phyloP scores from a whole-genome alignment of 441 rosid species.

The Erodium texanum region DNA sequence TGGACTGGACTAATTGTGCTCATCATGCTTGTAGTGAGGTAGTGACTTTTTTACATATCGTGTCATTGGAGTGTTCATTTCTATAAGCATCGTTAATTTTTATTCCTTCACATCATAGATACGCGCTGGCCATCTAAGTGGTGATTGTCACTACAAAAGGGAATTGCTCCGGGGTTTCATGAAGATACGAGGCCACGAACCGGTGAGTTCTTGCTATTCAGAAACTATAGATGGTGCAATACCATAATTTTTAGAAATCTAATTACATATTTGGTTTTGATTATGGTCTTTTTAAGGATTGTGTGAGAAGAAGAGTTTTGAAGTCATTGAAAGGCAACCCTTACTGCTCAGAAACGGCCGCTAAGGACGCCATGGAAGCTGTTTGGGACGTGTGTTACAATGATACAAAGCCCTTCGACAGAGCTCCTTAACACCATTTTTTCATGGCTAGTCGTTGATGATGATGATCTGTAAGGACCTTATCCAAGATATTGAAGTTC shows the following conservation, averaged over 20 bases:
- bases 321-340: slow-evolving; percentile 58
- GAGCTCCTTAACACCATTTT: slow-evolving; percentile 64
- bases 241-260: background rate
- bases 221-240: background rate
- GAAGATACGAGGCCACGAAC: slow-evolving; percentile 80
- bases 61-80: slow-evolving; percentile 10
- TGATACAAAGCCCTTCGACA: slow-evolving; percentile 84
- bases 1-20: slow-evolving; percentile 84
- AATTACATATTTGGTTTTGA: slow-evolving; percentile 8
- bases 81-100: background rate
- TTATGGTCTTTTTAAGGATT: slow-evolving; percentile 44
- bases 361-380: slow-evolving; percentile 85
- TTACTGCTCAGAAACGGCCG: slow-evolving; percentile 67
- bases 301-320: slow-evolving; percentile 82
- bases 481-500: background rate
- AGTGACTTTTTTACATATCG: background rate
- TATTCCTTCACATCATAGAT: slow-evolving; percentile 35
- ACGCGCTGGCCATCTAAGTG: slow-evolving; percentile 82
- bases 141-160: slow-evolving; percentile 89
- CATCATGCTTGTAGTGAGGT: slow-evolving; percentile 99
- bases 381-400: slow-evolving; percentile 93
- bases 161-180: slow-evolving; percentile 66
- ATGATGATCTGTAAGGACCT: background rate
- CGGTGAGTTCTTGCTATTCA: slow-evolving; percentile 36
- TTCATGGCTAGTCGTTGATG: background rate